Evolutionary conservation across 768 basidiomycete genomes (phyloP).

Genomic region (Crucibulum laeve): DNA sequence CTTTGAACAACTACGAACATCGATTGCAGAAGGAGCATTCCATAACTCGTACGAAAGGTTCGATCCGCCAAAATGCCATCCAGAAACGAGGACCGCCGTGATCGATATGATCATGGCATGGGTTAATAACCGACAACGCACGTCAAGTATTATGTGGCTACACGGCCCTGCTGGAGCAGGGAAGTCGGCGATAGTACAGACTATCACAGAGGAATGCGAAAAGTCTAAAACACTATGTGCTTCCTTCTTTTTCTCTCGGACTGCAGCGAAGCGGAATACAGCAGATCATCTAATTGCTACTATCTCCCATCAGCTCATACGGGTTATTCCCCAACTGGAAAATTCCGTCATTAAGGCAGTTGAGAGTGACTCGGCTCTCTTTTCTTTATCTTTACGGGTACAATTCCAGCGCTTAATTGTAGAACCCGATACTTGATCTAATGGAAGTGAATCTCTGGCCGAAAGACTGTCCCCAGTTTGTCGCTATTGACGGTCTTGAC

Average conservation of each 20-base stretch:
- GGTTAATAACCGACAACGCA: slow-evolving; percentile 1
- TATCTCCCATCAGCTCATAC: slow-evolving; percentile 15
- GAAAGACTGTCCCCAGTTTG: background rate
- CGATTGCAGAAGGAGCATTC: too few relatives aligned
- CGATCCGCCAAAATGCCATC: slow-evolving; percentile 14
- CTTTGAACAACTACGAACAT: too few relatives aligned
- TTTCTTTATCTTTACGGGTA: too few relatives aligned
- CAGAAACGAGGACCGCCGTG: slow-evolving; percentile 10
- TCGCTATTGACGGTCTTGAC: slow-evolving; percentile 21
- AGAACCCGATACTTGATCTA: slow-evolving; percentile 7
- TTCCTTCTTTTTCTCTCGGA: slow-evolving; percentile 16
- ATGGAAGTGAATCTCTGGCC: too few relatives aligned
- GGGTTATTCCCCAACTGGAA: background rate
- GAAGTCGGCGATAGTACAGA: slow-evolving; percentile 22
- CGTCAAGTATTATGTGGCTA: slow-evolving; percentile 11
- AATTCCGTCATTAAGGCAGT: background rate
- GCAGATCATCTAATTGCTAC: slow-evolving; percentile 12
- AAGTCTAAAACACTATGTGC: slow-evolving; percentile 6
- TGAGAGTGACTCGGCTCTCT: background rate
- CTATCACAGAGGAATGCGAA: slow-evolving; percentile 16
- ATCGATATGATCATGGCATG: slow-evolving; percentile 6
- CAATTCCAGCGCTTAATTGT: too few relatives aligned
- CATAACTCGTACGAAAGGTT: slow-evolving; percentile 12
- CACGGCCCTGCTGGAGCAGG: slow-evolving; percentile 19
- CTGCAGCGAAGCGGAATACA: background rate